Conservation (phyloP, 352 stramenopile species). For the Plasmopara halstedii region DNA sequence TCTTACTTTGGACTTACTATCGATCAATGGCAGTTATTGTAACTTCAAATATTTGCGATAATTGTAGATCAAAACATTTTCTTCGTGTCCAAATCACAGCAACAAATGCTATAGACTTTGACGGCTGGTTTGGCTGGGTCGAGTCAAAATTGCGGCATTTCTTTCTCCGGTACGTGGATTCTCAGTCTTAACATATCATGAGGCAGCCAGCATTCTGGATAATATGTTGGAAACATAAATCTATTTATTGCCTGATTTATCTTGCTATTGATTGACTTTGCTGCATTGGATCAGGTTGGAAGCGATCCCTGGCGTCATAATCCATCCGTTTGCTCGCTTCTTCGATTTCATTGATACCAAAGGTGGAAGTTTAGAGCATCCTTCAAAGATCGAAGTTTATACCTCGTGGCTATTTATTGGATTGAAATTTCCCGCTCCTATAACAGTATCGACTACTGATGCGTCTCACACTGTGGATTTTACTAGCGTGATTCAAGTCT, state of each 20-base stretch:
- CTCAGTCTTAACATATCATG: too few species aligned
- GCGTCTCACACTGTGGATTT: slow-evolving; percentile 48
- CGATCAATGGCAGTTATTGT: slow-evolving; percentile 4
- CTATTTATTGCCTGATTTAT: neutral
- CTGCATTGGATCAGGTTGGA: slow-evolving; percentile 41
- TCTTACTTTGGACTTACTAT: neutral
- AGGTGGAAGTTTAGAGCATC: slow-evolving; percentile 6
- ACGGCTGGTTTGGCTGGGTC: slow-evolving; percentile 81
- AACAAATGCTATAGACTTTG: slow-evolving; percentile 41
- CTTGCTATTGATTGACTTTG: neutral
- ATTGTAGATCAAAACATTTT: slow-evolving; percentile 65
- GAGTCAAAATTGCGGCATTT: slow-evolving; percentile 79
- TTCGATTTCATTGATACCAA: slow-evolving; percentile 46
- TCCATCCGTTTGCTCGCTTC: slow-evolving; percentile 77
- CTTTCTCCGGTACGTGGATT: slow-evolving; percentile 60
- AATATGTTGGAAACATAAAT: neutral
- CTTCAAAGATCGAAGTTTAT: slow-evolving; percentile 17
- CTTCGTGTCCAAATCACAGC: slow-evolving; percentile 72
- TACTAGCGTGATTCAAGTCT: slow-evolving; percentile 65
- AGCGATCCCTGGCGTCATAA: slow-evolving; percentile 40
- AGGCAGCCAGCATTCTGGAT: too few species aligned
- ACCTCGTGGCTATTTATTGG: slow-evolving; percentile 75
- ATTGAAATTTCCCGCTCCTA: slow-evolving; percentile 51
- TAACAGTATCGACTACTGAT: slow-evolving; percentile 4
- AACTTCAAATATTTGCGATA: neutral